Conservation (phyloP, 805 yeast genomes). For the Cyberlindnera meyerae region DNA sequence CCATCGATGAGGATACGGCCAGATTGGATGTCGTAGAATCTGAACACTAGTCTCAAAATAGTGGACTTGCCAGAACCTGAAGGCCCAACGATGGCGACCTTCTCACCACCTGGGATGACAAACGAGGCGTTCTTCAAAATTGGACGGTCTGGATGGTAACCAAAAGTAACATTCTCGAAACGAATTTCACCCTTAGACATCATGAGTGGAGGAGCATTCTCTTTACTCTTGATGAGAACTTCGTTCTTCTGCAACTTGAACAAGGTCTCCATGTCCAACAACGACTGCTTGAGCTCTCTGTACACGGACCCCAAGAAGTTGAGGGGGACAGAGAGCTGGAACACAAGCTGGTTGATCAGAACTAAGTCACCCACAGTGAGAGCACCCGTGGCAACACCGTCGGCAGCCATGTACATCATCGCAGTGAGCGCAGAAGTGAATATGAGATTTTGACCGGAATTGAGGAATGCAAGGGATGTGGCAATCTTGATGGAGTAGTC, state of each 20-base stretch:
- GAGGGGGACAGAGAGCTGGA: slow-evolving; percentile 91
- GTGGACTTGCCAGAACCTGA: slow-evolving; percentile 96
- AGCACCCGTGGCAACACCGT: slow-evolving; percentile 79
- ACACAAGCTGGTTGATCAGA: slow-evolving; percentile 89
- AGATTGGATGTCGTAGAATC: slow-evolving; percentile 78
- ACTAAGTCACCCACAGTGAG: slow-evolving; percentile 94
- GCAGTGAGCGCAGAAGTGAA: slow-evolving; percentile 87
- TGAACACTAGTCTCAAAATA: slow-evolving; percentile 70
- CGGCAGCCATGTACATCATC: slow-evolving; percentile 98
- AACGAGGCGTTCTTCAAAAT: slow-evolving; percentile 78
- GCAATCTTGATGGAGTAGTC: slow-evolving; percentile 69
- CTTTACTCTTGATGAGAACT: slow-evolving; percentile 57
- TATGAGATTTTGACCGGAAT: slow-evolving; percentile 74
- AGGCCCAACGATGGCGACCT: slow-evolving; percentile 94
- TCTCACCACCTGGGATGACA: slow-evolving; percentile 83
- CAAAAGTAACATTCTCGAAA: slow-evolving; percentile 90
- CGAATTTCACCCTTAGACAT: slow-evolving; percentile 59
- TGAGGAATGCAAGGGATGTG: slow-evolving; percentile 72
- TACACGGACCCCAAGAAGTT: slow-evolving; percentile 95
- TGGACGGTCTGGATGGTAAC: slow-evolving; percentile 85
- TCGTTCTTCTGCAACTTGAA: slow-evolving; percentile 79
- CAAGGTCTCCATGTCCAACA: slow-evolving; percentile 92
- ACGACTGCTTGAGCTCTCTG: slow-evolving; percentile 87
- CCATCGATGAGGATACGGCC: slow-evolving; percentile 87
- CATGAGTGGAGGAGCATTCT: slow-evolving; percentile 56